phyloP scores from a whole-genome alignment of 2,329 filamentous ascomycete species.

The Zasmidium angulare region DNA sequence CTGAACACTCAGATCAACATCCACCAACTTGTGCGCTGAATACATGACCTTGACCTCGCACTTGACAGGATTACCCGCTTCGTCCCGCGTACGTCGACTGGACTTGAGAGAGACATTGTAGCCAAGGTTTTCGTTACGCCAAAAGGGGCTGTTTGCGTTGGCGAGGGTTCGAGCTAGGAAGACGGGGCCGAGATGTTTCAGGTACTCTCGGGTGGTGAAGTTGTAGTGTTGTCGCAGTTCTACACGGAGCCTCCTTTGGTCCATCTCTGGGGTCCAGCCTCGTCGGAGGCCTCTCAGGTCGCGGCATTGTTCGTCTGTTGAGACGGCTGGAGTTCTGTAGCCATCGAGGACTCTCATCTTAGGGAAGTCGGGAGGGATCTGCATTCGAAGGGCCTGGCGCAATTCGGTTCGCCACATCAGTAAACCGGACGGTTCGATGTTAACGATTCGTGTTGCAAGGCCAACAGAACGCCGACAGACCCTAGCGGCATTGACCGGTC shows the following conservation, averaged over 20 bases:
- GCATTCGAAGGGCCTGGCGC: slow-evolving; percentile 12
- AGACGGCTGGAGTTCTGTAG: slow-evolving; percentile 40
- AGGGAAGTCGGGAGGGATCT: slow-evolving; percentile 29
- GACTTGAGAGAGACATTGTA: slow-evolving; percentile 36
- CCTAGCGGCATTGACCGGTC: slow-evolving; percentile 31
- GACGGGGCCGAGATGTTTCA: slow-evolving; percentile 40
- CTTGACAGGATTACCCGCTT: slow-evolving; percentile 17
- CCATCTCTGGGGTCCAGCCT: slow-evolving; percentile 33
- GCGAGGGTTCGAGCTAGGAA: slow-evolving; percentile 34
- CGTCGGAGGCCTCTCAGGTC: slow-evolving; percentile 31
- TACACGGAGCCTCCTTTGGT: slow-evolving; percentile 37
- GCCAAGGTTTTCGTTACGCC: slow-evolving; percentile 22
- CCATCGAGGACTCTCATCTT: slow-evolving; percentile 33
- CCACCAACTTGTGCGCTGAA: slow-evolving; percentile 35
- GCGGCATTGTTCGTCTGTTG: slow-evolving; percentile 32
- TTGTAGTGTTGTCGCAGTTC: slow-evolving; percentile 40
- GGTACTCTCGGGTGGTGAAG: slow-evolving; percentile 38
- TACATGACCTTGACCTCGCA: slow-evolving; percentile 37
- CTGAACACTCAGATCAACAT: slow-evolving; percentile 22
- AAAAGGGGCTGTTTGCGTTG: slow-evolving; percentile 12
- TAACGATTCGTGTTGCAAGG: slow-evolving; percentile 34
- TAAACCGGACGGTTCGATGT: slow-evolving; percentile 16
- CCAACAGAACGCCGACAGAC: slow-evolving; percentile 33
- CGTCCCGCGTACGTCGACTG: slow-evolving; percentile 25
- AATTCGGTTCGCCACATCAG: slow-evolving; percentile 32